These are phyloP conservation scores for Euphorbia celastroides DNA, from an alignment of 441 rosid genomes.

Conservation along the genomic window DNA sequence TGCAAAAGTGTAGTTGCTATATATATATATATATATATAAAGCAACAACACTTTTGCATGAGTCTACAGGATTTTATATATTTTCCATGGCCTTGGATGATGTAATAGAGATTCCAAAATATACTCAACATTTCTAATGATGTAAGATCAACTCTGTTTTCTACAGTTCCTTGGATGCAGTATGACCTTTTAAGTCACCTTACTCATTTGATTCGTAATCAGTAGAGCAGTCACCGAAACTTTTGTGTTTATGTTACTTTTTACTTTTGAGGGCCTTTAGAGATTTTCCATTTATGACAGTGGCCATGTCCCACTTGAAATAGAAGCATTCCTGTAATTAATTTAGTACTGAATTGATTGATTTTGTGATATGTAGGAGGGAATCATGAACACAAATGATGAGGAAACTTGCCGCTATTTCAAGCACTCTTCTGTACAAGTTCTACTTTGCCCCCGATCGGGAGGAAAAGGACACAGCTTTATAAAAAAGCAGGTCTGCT, in stretches of 20 bases:
- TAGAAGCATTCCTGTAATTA: background rate
- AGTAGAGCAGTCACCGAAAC: background rate
- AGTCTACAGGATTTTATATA: background rate
- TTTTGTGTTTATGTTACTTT: background rate
- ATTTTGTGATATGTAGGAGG: conserved; percentile 51
- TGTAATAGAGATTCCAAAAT: background rate
- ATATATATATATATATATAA: no score
- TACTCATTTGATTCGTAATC: background rate
- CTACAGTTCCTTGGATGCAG: background rate
- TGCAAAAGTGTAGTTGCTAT: background rate
- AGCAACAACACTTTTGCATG: no score
- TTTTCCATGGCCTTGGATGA: background rate
- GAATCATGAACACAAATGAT: conserved; percentile 83
- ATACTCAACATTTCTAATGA: background rate
- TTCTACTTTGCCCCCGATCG: conserved; percentile 82
- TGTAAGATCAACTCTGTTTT: background rate
- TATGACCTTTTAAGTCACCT: background rate
- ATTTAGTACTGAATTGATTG: conserved; percentile 3
- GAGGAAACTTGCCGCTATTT: conserved; percentile 92
- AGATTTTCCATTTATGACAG: background rate
- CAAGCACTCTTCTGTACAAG: conserved; percentile 87
- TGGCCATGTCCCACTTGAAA: background rate
- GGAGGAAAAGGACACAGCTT: conserved; percentile 90
- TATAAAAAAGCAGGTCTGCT: conserved; percentile 69
- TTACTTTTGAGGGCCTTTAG: background rate